These are phyloP conservation scores for Exophiala phaeomuriformis DNA, from an alignment of 2,329 filamentous ascomycete species.

Conservation along the genomic window DNA sequence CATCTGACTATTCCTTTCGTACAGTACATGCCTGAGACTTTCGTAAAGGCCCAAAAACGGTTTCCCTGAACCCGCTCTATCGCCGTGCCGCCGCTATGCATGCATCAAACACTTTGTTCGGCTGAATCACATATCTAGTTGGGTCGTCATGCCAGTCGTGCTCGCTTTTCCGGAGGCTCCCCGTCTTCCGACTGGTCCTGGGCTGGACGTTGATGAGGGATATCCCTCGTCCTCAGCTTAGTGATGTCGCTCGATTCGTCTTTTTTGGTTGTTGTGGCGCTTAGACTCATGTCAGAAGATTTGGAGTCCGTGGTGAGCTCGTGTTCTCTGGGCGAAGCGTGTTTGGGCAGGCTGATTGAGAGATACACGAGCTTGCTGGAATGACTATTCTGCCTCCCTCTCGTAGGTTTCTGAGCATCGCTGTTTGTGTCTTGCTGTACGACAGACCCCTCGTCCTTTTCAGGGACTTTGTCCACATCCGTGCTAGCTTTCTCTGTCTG, in stretches of 20 bases:
- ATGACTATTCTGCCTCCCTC: neutral
- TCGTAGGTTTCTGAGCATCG: neutral
- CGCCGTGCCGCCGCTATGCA: neutral
- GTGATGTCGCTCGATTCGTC: neutral
- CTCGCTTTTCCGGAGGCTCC: slow-evolving; percentile 17
- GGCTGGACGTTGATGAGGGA: no score
- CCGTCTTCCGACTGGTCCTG: neutral
- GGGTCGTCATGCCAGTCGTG: slow-evolving; percentile 5
- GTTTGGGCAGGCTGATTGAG: slow-evolving; percentile 15
- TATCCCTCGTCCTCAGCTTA: no score
- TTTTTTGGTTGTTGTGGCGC: neutral
- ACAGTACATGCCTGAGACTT: neutral
- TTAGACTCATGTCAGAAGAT: no score
- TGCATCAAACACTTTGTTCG: neutral
- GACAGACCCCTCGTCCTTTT: neutral
- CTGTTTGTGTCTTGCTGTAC: neutral
- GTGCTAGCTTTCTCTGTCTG: neutral
- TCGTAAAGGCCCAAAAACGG: neutral
- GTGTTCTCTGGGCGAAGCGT: neutral
- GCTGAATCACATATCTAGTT: neutral
- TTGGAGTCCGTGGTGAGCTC: no score
- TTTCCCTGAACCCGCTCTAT: neutral
- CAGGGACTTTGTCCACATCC: neutral
- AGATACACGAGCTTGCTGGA: slow-evolving; percentile 9
- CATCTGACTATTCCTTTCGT: neutral